These are phyloP conservation scores for Vanderwaltozyma verrucispora DNA, from an alignment of 805 yeast species.

Conservation along the genomic window DNA sequence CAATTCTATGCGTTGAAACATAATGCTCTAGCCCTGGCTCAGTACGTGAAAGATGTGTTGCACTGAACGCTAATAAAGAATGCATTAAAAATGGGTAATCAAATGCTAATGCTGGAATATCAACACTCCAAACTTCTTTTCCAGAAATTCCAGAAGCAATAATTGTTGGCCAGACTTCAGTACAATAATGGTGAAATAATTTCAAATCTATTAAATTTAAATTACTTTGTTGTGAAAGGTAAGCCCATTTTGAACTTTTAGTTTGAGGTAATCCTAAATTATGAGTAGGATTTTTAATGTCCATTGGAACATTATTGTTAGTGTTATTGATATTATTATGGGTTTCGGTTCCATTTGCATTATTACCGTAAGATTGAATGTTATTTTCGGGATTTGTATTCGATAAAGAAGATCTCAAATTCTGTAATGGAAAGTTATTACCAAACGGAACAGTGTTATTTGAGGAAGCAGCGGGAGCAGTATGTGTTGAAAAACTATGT, in stretches of 20 bases:
- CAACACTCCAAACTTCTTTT: conserved; percentile 68
- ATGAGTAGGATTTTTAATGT: not conserved
- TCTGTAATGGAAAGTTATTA: not conserved
- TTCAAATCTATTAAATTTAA: conserved; percentile 67
- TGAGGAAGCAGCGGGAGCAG: not conserved
- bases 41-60: conserved; percentile 77
- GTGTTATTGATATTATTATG: not conserved
- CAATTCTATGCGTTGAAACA: conserved; percentile 78
- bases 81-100: conserved; percentile 88
- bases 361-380: no score
- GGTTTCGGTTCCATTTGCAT: no score
- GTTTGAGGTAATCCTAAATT: not conserved
- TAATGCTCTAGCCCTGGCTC: conserved; percentile 69
- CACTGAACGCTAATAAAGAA: conserved; percentile 79
- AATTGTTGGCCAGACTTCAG: conserved; percentile 76
- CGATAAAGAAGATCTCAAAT: no score
- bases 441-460: not conserved
- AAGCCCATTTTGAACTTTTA: conserved; percentile 8
- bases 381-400: no score
- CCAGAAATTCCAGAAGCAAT: conserved; percentile 88
- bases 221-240: conserved; percentile 22
- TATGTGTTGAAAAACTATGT: not conserved
- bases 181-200: conserved; percentile 79
- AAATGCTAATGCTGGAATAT: conserved; percentile 82
- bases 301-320: not conserved